phyloP scores from a whole-genome alignment of 495 filamentous ascomycete species.

The Penicillium daleae region DNA sequence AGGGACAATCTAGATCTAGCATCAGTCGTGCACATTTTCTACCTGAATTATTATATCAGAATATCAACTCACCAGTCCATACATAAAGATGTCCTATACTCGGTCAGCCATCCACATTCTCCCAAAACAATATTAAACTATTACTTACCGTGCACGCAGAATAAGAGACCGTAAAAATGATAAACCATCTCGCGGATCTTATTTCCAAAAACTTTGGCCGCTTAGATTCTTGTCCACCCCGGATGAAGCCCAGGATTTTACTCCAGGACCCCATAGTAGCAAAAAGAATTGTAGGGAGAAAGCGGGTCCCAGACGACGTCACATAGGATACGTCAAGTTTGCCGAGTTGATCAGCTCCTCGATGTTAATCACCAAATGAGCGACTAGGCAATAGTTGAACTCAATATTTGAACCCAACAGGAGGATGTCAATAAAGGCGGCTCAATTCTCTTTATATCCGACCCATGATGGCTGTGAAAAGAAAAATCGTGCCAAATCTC shows the following conservation, averaged over 20 bases:
- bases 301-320: slow-evolving; percentile 11
- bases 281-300: not conserved
- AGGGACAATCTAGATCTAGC: slow-evolving; percentile 63
- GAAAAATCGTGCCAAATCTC: not conserved
- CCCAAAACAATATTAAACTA: not conserved
- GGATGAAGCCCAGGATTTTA: slow-evolving; percentile 5
- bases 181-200: slow-evolving; percentile 35
- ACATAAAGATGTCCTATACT: slow-evolving; percentile 74
- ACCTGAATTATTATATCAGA: not conserved
- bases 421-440: not conserved
- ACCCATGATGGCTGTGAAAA: not conserved
- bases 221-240: slow-evolving; percentile 11
- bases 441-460: not conserved
- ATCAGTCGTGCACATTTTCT: not conserved
- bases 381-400: not conserved
- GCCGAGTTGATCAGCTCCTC: not conserved
- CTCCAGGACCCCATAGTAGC: slow-evolving; percentile 17
- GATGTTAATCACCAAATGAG: not conserved
- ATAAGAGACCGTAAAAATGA: slow-evolving; percentile 34
- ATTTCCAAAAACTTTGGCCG: slow-evolving; percentile 29
- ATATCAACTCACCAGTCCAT: slow-evolving; percentile 59
- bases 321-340: slow-evolving; percentile 4
- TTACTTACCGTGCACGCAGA: slow-evolving; percentile 25
- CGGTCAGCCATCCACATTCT: slow-evolving; percentile 15
- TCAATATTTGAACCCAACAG: too few species aligned